Evolutionary conservation across 1,284 basidiomycete genomes (phyloP).

Genomic region (Moesziomyces sp.): DNA sequence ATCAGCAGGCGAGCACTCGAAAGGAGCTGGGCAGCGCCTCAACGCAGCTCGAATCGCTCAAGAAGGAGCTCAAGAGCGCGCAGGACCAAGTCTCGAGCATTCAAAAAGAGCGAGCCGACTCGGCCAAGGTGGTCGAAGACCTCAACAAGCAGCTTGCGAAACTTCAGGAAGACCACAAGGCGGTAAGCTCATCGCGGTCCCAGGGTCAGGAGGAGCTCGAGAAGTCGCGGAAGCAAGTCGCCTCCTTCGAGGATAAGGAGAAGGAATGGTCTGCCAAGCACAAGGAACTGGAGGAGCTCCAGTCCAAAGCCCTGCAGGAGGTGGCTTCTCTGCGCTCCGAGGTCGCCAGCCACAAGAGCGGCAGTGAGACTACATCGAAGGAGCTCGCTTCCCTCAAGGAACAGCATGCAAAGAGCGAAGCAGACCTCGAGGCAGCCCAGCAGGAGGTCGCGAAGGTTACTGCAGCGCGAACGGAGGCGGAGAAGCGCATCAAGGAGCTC

Average conservation of each 20-base stretch:
- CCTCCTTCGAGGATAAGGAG: slow-evolving; percentile 13
- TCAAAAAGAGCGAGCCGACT: slow-evolving; percentile 15
- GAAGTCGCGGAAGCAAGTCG: slow-evolving; percentile 23
- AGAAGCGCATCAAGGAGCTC: slow-evolving; percentile 23
- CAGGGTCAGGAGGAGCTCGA: slow-evolving; percentile 24
- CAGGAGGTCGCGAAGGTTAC: slow-evolving; percentile 17
- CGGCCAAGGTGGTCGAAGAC: slow-evolving; percentile 14
- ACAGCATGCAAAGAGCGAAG: slow-evolving; percentile 19
- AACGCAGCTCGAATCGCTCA: slow-evolving; percentile 8
- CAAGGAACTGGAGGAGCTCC: slow-evolving; percentile 26
- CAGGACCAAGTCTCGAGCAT: slow-evolving; percentile 8
- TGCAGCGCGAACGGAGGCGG: slow-evolving; percentile 4
- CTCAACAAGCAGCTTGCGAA: slow-evolving; percentile 27
- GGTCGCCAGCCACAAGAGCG: slow-evolving; percentile 22
- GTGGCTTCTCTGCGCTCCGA: slow-evolving; percentile 17
- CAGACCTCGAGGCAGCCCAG: slow-evolving; percentile 20
- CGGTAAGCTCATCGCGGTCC: slow-evolving; percentile 11
- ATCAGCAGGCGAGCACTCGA: slow-evolving; percentile 11
- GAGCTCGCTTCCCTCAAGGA: slow-evolving; percentile 21
- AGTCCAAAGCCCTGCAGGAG: slow-evolving; percentile 19
- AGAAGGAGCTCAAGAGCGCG: slow-evolving; percentile 18
- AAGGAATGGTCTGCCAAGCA: slow-evolving; percentile 29
- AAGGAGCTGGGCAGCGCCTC: slow-evolving; percentile 15
- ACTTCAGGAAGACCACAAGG: slow-evolving; percentile 23
- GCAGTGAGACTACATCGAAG: slow-evolving; percentile 15